These are phyloP conservation scores for Elsinoe fawcettii DNA, from an alignment of 2,329 filamentous ascomycete genomes.

Conservation along the genomic window DNA sequence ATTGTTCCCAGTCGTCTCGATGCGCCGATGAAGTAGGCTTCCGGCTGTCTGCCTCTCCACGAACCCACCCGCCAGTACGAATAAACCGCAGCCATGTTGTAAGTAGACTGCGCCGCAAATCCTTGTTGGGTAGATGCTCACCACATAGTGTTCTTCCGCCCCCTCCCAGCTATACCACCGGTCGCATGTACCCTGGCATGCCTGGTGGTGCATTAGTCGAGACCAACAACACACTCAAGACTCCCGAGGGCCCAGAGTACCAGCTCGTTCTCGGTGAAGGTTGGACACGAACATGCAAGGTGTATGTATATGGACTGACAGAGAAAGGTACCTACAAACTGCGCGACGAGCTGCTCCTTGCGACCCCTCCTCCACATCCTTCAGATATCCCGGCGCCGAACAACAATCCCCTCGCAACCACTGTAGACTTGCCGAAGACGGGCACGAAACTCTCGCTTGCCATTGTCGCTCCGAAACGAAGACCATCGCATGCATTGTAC, in stretches of 20 bases:
- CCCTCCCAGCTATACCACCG: constrained; percentile 75
- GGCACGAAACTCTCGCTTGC: constrained; percentile 80
- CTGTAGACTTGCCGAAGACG: constrained; percentile 69
- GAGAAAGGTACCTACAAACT: constrained; percentile 73
- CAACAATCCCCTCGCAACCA: constrained; percentile 83
- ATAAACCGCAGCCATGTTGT: background rate
- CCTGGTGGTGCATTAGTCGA: constrained; percentile 73
- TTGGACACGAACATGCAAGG: constrained; percentile 30
- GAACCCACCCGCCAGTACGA: background rate
- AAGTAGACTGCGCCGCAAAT: background rate
- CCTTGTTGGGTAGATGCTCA: background rate
- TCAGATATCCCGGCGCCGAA: constrained; percentile 83
- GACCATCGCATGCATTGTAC: constrained; percentile 36
- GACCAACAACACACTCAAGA: constrained; percentile 81
- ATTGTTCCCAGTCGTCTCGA: background rate
- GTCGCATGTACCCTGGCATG: constrained; percentile 58
- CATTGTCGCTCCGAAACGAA: constrained; percentile 52
- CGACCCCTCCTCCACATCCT: constrained; percentile 89
- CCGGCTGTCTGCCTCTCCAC: background rate
- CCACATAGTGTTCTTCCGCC: constrained; percentile 66
- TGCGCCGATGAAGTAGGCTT: background rate
- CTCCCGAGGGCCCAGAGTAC: constrained; percentile 74
- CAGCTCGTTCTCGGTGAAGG: constrained; percentile 92
- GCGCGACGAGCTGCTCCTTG: constrained; percentile 83
- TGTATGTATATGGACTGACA: constrained; percentile 14